Evolutionary conservation across 2,329 filamentous ascomycete genomes (phyloP), one percentile per base, ranked within the genome.

Genomic region (Cladosporium sp.): DNA sequence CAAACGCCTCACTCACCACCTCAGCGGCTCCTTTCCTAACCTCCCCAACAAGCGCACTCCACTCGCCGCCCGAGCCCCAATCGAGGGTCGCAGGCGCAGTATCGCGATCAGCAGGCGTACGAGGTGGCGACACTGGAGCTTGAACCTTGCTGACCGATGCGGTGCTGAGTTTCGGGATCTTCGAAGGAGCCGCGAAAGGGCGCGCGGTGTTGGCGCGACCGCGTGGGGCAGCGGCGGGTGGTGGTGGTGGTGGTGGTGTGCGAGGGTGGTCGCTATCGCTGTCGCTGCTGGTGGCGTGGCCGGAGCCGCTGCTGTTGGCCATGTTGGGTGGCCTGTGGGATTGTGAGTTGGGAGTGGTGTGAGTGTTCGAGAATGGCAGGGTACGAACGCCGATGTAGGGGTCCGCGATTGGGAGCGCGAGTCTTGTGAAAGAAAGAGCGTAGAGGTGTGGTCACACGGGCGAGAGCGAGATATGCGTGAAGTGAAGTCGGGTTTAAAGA

Each of bases 51-150:
- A 59, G 5, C 6, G 23, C n/a, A 11, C 56, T 59, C 56, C 56
- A 59, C 35, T 59, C 56, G 26, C 37, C 56, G 6, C 35, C 55
- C 7, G 55, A 57, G 18, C 55, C 56, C 56, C 56, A 59, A 21
- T 59, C 56, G 2, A 59, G 56, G 21, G 40, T 23, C 37, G 21
- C 8, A n/a, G 56, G 16, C n/a, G 23, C 5, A 11, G 21, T 40
- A 5, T 35, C 23, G 23, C 35, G 35, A 14, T 18, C 33, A 21
- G 31, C 28, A 29, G 56, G 56, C 16, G 33, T 59, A 12, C 33
- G 56, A 29, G 56, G 55, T 10, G 33, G 56, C 56, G 56, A 59
- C 2, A 46, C 23, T 16, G 16, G 33, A 37, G 23, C 31, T 21
- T 26, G 55, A 16, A 11, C 26, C 12, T 46, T 21, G 40, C 40